Evolutionary conservation across 2,329 filamentous ascomycete genomes (phyloP).

Genomic region (Torrubiella hemipterigena): DNA sequence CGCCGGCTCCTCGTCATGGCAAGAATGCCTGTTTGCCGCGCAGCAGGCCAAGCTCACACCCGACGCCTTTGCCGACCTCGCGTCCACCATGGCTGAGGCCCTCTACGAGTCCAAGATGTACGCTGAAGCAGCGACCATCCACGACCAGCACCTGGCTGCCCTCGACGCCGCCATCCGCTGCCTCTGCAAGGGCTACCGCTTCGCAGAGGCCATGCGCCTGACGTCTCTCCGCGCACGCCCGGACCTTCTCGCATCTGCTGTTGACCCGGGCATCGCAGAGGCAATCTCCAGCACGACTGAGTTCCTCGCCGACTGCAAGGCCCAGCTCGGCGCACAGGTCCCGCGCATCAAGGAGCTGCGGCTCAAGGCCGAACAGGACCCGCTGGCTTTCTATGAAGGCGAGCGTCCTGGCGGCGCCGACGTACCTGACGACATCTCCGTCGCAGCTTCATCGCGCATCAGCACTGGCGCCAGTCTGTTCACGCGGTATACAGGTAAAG

Average conservation of each 20-base stretch:
- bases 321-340: constrained; percentile 72
- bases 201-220: constrained; percentile 78
- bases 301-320: constrained; percentile 84
- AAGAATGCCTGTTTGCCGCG: constrained; percentile 75
- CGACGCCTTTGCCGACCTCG: constrained; percentile 50
- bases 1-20: constrained; percentile 69
- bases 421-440: constrained; percentile 81
- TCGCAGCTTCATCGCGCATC: constrained; percentile 70
- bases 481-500: constrained; percentile 76
- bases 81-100: constrained; percentile 63
- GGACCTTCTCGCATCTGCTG: constrained; percentile 51
- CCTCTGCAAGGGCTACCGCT: constrained; percentile 78
- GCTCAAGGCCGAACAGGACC: constrained; percentile 69
- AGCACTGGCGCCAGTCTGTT: constrained; percentile 82
- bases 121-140: constrained; percentile 63
- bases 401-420: constrained; percentile 53
- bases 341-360: constrained; percentile 77
- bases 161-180: constrained; percentile 58
- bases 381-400: constrained; percentile 79
- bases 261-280: constrained; percentile 73
- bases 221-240: constrained; percentile 48
- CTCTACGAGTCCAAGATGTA: constrained; percentile 80
- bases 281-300: constrained; percentile 75
- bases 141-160: constrained; percentile 70
- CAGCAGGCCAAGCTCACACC: constrained; percentile 52